Conservation (phyloP, 139 green algal species). For the Micractinium sp. region DNA sequence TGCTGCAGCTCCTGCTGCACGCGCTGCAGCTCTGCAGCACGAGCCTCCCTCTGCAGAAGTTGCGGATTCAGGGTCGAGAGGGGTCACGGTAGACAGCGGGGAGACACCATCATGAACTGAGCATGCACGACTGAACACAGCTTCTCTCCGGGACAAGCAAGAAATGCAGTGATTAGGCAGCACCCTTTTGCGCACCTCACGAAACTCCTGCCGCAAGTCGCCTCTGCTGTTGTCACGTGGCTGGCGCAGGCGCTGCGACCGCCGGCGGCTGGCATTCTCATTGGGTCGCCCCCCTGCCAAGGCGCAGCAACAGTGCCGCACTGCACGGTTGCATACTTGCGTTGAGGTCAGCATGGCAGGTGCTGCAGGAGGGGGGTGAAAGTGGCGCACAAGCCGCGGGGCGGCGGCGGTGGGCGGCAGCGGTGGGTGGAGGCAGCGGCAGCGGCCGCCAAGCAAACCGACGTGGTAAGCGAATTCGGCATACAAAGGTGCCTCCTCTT, state of each 20-base stretch:
- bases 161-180: neutral
- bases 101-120: neutral
- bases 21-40: neutral
- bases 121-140: neutral
- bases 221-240: neutral
- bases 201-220: neutral
- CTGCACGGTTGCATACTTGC: too few species aligned
- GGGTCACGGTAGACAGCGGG: neutral
- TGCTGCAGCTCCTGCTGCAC: neutral
- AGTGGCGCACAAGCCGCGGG: too few species aligned
- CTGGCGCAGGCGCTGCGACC: conserved; percentile 12
- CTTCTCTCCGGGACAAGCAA: neutral
- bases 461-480: too few species aligned
- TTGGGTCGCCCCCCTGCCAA: too few species aligned
- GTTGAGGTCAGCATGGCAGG: too few species aligned
- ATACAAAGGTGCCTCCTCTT: too few species aligned
- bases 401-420: too few species aligned
- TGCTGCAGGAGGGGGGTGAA: too few species aligned
- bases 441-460: too few species aligned
- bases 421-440: too few species aligned
- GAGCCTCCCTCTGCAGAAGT: conserved; percentile 2
- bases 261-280: neutral
- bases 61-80: neutral
- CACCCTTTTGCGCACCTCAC: neutral
- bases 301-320: neutral